Base-by-base conservation (phyloP, 345 rosid genomes). In the Bretschneidera sinensis region DNA sequence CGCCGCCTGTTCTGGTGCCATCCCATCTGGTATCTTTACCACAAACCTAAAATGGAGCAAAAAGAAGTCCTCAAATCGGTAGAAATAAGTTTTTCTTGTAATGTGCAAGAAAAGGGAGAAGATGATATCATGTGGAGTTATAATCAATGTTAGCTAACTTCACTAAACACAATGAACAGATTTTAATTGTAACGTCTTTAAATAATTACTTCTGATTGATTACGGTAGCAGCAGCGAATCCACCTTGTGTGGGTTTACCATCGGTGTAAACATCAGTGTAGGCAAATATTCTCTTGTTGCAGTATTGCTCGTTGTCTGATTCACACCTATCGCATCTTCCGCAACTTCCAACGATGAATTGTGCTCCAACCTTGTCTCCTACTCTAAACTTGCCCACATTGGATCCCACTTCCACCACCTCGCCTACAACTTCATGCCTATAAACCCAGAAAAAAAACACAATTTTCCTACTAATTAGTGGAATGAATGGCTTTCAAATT, bases 1-100 rank as follows among this genome's bases (percentile, higher is more conserved):
- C 0, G 97, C 97, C 45, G 83, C 98, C 61, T 89, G 98, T 57
- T 92, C 98, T 11, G 78, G 76, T 21, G 83, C 74, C 91, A 92
- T 73, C 51, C 97, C 96, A 5, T 85, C 94, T 13, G 98, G 98
- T 47, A 89, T 85, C 75, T 81, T 89, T 78, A 83, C 90, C 67
- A 82, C 85, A 76, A 87, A 92, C 80, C 96, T 85, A 61, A n/a
- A n/a, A n/a, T n/a, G n/a, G 45, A 57, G 60, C 16, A 34, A 60
- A 18, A 53, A n/a, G 10, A 17, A 48, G n/a, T n/a, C n/a, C n/a
- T 43, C 16, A 39, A 39, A 39, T 4, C 15, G 43, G 18, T 15
- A 13, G 17, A 9, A 8, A 0, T 43, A n/a, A n/a, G n/a, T n/a
- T n/a, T 51, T 56, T 33, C 34, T 56, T 82, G n/a, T n/a, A n/a